Conservation (phyloP, 2,329 filamentous ascomycete genomes). For the Pseudocercospora eumusae region DNA sequence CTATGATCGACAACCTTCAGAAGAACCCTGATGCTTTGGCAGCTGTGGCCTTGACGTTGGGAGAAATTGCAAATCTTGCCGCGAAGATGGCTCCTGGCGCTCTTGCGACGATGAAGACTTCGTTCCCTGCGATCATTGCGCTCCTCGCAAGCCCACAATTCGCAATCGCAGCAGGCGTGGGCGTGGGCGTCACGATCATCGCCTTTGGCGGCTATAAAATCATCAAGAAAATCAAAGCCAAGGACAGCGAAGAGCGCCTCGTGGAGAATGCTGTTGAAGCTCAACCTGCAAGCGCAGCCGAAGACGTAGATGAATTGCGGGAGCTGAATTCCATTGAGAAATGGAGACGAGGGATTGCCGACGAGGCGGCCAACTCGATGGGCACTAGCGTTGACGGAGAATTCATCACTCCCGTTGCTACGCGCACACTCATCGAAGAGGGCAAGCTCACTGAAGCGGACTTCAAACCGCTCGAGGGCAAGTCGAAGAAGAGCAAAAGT, state of each 20-base stretch:
- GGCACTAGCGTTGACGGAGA: slow-evolving; percentile 66
- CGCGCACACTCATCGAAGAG: slow-evolving; percentile 47
- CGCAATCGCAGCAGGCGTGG: slow-evolving; percentile 85
- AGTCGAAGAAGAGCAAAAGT: slow-evolving; percentile 42
- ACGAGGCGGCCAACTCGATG: slow-evolving; percentile 54
- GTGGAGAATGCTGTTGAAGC: slow-evolving; percentile 17
- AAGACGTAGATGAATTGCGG: slow-evolving; percentile 58
- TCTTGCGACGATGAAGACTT: slow-evolving; percentile 71
- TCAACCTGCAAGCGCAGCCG: slow-evolving; percentile 27
- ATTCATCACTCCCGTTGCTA: slow-evolving; percentile 63
- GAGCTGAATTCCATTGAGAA: slow-evolving; percentile 60
- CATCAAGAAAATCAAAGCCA: slow-evolving; percentile 74
- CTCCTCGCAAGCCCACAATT: slow-evolving; percentile 90
- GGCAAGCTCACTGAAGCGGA: slow-evolving; percentile 51
- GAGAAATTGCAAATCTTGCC: slow-evolving; percentile 81
- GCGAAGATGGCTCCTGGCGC: slow-evolving; percentile 83
- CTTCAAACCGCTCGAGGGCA: slow-evolving; percentile 42
- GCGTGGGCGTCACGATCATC: slow-evolving; percentile 89
- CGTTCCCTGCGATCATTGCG: slow-evolving; percentile 81
- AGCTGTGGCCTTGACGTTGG: slow-evolving; percentile 87
- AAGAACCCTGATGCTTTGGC: slow-evolving; percentile 88
- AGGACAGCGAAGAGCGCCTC: slow-evolving; percentile 37
- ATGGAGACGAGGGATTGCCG: slow-evolving; percentile 65
- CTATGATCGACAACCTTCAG: slow-evolving; percentile 78
- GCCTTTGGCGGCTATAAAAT: slow-evolving; percentile 98